These are phyloP conservation scores for Exophiala bonariae DNA, from an alignment of 2,329 filamentous ascomycete genomes.

Conservation along the genomic window DNA sequence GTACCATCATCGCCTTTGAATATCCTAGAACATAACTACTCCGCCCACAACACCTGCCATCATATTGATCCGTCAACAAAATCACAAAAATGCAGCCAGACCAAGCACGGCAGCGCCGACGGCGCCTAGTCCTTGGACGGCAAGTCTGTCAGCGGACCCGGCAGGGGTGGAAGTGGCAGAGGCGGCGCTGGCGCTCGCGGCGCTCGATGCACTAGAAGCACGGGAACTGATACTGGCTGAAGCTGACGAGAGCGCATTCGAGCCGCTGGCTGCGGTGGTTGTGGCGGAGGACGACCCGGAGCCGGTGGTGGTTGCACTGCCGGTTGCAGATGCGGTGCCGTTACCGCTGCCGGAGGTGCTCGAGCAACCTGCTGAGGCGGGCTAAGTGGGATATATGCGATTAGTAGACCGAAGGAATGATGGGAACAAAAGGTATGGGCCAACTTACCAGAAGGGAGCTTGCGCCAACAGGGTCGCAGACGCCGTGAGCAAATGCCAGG, in stretches of 20 bases:
- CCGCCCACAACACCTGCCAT: too few relatives aligned
- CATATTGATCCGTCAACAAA: too few relatives aligned
- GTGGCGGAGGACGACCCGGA: constrained; percentile 18
- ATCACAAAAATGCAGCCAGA: constrained; percentile 19
- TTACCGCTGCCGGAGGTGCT: constrained; percentile 14
- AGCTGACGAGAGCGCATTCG: too few relatives aligned
- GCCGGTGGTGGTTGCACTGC: constrained; percentile 14
- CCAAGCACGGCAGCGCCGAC: constrained; percentile 18
- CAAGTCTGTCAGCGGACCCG: constrained; percentile 8
- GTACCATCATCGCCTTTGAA: too few relatives aligned
- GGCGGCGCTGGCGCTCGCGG: constrained; percentile 6
- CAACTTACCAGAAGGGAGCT: constrained; percentile 31
- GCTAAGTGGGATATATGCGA: constrained; percentile 13
- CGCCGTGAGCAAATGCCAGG: constrained; percentile 28
- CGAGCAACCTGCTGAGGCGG: constrained; percentile 17
- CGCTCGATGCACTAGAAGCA: constrained; percentile 4
- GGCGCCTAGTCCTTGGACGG: constrained; percentile 12
- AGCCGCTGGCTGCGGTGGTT: constrained; percentile 15
- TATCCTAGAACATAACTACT: too few relatives aligned
- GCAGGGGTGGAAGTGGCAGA: background rate
- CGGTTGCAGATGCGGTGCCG: constrained; percentile 21
- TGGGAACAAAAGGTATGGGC: background rate
- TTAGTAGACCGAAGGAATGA: background rate
- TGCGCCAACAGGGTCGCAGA: constrained; percentile 41
- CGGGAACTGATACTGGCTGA: constrained; percentile 14